Evolutionary conservation across 2,329 filamentous ascomycete species (phyloP), one percentile per base, ranked within the genome.

Genomic region (Sporothrix dimorphospora): DNA sequence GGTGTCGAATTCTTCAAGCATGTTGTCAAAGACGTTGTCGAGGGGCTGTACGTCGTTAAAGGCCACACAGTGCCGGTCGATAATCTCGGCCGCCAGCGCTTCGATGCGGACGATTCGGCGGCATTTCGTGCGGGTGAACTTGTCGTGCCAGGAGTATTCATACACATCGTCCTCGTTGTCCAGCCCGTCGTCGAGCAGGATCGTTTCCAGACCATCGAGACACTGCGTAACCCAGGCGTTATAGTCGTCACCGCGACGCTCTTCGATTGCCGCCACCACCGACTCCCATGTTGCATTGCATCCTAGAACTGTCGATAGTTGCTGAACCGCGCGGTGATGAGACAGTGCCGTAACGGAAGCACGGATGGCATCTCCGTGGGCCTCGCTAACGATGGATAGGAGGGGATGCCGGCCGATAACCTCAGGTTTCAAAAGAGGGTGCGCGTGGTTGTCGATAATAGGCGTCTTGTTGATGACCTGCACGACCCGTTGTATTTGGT

Each of bases 51-150:
- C 75, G 3, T 80, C 72, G 12, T 78, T 77, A 51, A 81, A 82
- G 0, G 74, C 74, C 27, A 77, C 77, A 3, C 78, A 81, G 16
- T 81, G 79, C 9, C 85, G 79, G 30, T 87, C 81, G 75, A 91
- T 84, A 74, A 94, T 83, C 11, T 87, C 82, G 47, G 89, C 88
- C 0, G 92, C 92, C 1, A 94, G 78, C 1, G 88, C 86, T 80
- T 97, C 93, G 74, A 97, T 92, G 9, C 93, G 87, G 21, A 95
- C 89, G 70, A 97, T 94, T 34, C 92, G 88, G 79, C 89, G 92
- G 76, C 89, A 92, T 8, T 85, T 82, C 70, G 87, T 88, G 24
- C 84, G 82, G 0, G 90, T 90, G 75, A 92, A 92, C 27, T 84
- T 81, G 78, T 91, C 86, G 78, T 94, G 90, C 87, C 89, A 92